Percentiles rank a stretch among this genome's conserved stretches.
Evolutionary conservation across 1,284 basidiomycete species (phyloP).

Genomic region (Ustilago hordei): DNA sequence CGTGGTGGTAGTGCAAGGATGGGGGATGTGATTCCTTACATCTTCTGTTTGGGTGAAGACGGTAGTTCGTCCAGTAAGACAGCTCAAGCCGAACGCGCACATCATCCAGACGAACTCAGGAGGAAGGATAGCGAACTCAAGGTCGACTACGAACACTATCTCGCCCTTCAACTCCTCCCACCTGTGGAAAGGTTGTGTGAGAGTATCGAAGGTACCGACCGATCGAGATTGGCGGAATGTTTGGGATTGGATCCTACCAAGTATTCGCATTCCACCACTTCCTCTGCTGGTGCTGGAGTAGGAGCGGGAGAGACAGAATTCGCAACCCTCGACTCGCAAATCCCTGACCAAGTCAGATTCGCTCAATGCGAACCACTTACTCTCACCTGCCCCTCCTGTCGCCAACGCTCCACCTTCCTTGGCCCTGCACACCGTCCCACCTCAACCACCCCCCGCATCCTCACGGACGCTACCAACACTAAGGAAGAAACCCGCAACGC

Average conservation of each 20-base stretch:
- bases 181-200: conserved; percentile 96
- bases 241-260: conserved; percentile 89
- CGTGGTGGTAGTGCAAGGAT: conserved; percentile 82
- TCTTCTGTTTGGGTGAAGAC: conserved; percentile 86
- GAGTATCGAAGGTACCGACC: conserved; percentile 94
- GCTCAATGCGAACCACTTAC: conserved; percentile 55
- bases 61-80: conserved; percentile 78
- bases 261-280: conserved; percentile 72
- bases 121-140: conserved; percentile 70
- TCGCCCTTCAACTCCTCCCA: conserved; percentile 90
- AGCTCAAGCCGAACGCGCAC: conserved; percentile 88
- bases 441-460: background rate
- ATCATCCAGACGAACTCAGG: conserved; percentile 91
- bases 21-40: conserved; percentile 95
- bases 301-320: conserved; percentile 74
- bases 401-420: conserved; percentile 31
- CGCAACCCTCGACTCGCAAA: conserved; percentile 86
- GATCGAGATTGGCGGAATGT: conserved; percentile 90
- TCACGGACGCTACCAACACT: conserved; percentile 28
- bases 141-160: conserved; percentile 82
- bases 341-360: conserved; percentile 86
- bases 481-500: conserved; percentile 22
- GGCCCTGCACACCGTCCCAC: conserved; percentile 34
- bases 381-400: conserved; percentile 58
- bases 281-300: conserved; percentile 43